These are phyloP conservation scores for Heliamphora exappendiculata DNA, from an alignment of 148 eudicot genomes.

Conservation along the genomic window DNA sequence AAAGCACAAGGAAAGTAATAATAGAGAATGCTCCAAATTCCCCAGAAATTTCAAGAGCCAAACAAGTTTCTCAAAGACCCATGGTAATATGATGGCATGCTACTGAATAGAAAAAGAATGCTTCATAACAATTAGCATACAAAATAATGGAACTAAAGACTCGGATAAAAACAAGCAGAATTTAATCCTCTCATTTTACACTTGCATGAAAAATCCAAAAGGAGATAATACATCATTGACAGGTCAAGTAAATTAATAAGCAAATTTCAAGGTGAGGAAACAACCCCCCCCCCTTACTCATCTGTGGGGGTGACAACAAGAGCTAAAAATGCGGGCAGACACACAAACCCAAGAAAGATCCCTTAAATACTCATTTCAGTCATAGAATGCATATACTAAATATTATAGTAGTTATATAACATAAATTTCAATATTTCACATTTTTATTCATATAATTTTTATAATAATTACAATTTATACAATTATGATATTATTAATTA, in stretches of 20 bases:
- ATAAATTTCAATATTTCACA: no score
- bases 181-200: background rate
- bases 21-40: background rate
- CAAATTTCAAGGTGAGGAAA: background rate
- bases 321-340: background rate
- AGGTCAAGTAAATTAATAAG: background rate
- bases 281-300: background rate
- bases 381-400: no score
- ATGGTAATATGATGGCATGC: background rate
- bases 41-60: background rate
- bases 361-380: background rate
- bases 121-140: background rate
- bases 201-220: background rate
- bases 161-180: background rate
- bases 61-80: background rate
- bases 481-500: no score
- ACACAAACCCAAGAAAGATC: background rate
- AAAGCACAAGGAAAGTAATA: background rate
- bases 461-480: no score
- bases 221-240: background rate
- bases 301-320: background rate
- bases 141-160: background rate
- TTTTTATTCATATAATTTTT: no score
- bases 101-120: background rate
- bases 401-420: no score